Evolutionary conservation across 2,329 filamentous ascomycete species (phyloP).

Genomic region (Daldinia sp.): DNA sequence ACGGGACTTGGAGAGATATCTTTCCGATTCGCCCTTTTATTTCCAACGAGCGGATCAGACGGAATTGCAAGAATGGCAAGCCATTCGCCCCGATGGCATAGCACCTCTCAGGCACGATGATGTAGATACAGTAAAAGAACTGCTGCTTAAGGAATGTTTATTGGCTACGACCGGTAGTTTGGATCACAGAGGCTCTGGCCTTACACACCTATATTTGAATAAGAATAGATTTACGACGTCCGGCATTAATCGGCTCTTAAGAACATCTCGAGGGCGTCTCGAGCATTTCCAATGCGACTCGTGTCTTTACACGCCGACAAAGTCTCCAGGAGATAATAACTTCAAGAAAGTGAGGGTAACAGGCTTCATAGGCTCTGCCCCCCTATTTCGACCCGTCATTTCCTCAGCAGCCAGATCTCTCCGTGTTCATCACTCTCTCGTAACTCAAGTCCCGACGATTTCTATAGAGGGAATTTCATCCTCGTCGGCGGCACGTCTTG

Average conservation of each 20-base stretch:
- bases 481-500: slow-evolving; percentile 51
- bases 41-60: slow-evolving; percentile 35
- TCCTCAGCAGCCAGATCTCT: slow-evolving; percentile 62
- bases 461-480: slow-evolving; percentile 49
- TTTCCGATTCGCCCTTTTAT: slow-evolving; percentile 59
- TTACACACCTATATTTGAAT: slow-evolving; percentile 65
- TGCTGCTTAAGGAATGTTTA: slow-evolving; percentile 41
- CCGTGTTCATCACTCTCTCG: slow-evolving; percentile 66
- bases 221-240: slow-evolving; percentile 56
- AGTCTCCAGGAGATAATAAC: slow-evolving; percentile 38
- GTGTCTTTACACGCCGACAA: slow-evolving; percentile 44
- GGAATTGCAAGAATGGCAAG: slow-evolving; percentile 41
- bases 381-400: slow-evolving; percentile 61
- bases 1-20: slow-evolving; percentile 56
- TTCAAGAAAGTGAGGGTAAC: slow-evolving; percentile 47
- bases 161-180: slow-evolving; percentile 22
- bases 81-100: slow-evolving; percentile 49
- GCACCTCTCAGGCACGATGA: slow-evolving; percentile 46
- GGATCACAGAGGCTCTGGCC: slow-evolving; percentile 42
- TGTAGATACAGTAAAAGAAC: slow-evolving; percentile 44
- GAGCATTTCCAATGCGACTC: slow-evolving; percentile 62
- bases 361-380: slow-evolving; percentile 56
- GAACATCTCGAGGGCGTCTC: slow-evolving; percentile 55
- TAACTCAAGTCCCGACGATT: slow-evolving; percentile 63
- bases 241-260: slow-evolving; percentile 56